Conservation (phyloP, 2,329 filamentous ascomycete genomes). For the Rhynchosporium agropyri region DNA sequence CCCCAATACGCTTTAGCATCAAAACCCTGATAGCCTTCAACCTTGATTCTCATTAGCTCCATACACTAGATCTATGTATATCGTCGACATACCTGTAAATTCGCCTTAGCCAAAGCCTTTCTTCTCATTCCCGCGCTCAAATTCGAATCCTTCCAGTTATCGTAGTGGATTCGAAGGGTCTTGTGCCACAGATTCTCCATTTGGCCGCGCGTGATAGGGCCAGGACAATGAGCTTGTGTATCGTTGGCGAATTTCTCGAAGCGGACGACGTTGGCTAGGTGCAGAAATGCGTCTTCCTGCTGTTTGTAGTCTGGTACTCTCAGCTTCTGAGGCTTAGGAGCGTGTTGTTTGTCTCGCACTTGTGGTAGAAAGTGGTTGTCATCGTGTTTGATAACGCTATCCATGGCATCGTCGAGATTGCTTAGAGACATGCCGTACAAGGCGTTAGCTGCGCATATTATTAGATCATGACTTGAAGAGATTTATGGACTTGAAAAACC, state of each 20-base stretch:
- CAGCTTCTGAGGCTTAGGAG: background rate
- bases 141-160: background rate
- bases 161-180: background rate
- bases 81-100: background rate
- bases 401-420: background rate
- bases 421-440: background rate
- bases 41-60: background rate
- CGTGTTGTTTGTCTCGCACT: background rate
- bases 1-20: background rate
- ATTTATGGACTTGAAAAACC: background rate
- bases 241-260: conserved; percentile 13
- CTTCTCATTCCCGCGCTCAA: background rate
- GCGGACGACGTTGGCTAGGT: background rate
- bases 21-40: background rate
- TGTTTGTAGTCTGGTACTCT: background rate
- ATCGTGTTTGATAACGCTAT: background rate
- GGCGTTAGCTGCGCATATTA: background rate
- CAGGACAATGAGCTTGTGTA: background rate
- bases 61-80: background rate
- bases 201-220: background rate
- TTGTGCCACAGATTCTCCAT: background rate
- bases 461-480: background rate
- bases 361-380: background rate
- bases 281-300: background rate
- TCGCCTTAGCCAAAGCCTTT: background rate